Conservation (phyloP, 2,329 filamentous ascomycete genomes). For the Xylariales sp. region DNA sequence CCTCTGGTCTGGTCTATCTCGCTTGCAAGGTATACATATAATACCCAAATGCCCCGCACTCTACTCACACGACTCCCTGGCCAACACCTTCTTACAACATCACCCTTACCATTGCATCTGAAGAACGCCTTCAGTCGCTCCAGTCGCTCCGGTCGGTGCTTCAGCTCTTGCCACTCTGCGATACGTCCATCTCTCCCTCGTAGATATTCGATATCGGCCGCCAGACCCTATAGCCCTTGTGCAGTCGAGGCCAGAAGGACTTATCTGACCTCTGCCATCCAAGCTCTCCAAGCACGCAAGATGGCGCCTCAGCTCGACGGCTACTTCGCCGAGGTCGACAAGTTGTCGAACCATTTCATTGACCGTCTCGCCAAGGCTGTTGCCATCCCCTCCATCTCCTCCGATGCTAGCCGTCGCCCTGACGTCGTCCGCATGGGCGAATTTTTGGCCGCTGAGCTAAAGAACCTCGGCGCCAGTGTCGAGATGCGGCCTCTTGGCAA, state of each 20-base stretch:
- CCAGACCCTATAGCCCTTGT: conserved; percentile 9
- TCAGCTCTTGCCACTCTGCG: background rate
- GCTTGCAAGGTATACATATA: conserved; percentile 5
- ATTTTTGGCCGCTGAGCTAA: conserved; percentile 86
- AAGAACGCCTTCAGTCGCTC: too few species aligned
- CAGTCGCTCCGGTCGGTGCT: background rate
- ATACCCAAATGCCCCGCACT: conserved; percentile 43
- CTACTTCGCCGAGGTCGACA: conserved; percentile 93
- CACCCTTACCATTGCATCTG: conserved; percentile 7
- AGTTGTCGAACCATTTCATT: conserved; percentile 83
- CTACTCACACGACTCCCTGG: conserved; percentile 38
- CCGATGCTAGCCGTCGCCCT: conserved; percentile 85
- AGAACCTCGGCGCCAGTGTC: conserved; percentile 84
- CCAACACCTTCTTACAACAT: conserved; percentile 27
- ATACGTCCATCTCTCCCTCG: background rate
- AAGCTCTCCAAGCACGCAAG: conserved; percentile 72
- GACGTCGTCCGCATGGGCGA: conserved; percentile 98
- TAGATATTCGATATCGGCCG: background rate
- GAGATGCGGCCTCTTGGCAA: conserved; percentile 89
- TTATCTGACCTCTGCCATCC: conserved; percentile 66
- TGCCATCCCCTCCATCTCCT: conserved; percentile 93
- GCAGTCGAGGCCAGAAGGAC: conserved; percentile 47
- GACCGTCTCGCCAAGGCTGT: conserved; percentile 91
- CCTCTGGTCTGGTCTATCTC: background rate
- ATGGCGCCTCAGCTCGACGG: conserved; percentile 93